Evolutionary conservation across 2,329 filamentous ascomycete genomes (phyloP).

Genomic region (Colletotrichum plurivorum): DNA sequence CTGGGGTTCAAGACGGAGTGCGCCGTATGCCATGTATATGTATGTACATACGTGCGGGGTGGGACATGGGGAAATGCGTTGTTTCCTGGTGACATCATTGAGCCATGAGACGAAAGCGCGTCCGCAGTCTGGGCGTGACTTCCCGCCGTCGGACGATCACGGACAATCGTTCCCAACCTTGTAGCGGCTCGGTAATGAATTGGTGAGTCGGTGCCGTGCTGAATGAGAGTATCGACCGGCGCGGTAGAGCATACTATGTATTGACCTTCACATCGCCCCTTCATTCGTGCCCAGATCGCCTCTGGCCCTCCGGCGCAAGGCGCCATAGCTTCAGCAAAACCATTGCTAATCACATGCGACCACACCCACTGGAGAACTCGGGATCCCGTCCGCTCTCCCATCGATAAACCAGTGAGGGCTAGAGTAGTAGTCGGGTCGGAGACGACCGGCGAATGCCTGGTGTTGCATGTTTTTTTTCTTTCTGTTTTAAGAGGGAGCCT

Average conservation of each 20-base stretch:
- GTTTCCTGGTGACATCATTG: not conserved
- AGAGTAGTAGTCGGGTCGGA: slow-evolving; percentile 40
- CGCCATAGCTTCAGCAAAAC: not conserved
- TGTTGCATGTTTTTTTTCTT: slow-evolving; percentile 33
- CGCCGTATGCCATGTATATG: not conserved
- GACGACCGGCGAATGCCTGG: slow-evolving; percentile 37
- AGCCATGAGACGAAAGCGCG: slow-evolving; percentile 5
- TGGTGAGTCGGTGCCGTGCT: not conserved
- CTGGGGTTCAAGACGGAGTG: too few species aligned
- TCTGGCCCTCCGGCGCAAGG: not conserved
- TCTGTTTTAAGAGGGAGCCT: not conserved
- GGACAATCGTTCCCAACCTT: not conserved
- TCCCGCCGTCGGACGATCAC: not conserved
- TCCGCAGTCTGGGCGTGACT: not conserved
- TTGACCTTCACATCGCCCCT: too few species aligned
- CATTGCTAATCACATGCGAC: slow-evolving; percentile 21
- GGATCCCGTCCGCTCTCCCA: slow-evolving; percentile 40
- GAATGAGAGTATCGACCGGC: too few species aligned
- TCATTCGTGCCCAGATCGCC: too few species aligned
- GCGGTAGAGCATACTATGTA: too few species aligned
- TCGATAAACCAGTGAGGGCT: slow-evolving; percentile 39
- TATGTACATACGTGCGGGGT: not conserved
- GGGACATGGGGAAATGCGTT: slow-evolving; percentile 13
- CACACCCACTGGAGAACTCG: slow-evolving; percentile 39
- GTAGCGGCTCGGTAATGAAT: too few species aligned